phyloP scores from a whole-genome alignment of 2,329 filamentous ascomycete species.

The Colletotrichum caudatum region DNA sequence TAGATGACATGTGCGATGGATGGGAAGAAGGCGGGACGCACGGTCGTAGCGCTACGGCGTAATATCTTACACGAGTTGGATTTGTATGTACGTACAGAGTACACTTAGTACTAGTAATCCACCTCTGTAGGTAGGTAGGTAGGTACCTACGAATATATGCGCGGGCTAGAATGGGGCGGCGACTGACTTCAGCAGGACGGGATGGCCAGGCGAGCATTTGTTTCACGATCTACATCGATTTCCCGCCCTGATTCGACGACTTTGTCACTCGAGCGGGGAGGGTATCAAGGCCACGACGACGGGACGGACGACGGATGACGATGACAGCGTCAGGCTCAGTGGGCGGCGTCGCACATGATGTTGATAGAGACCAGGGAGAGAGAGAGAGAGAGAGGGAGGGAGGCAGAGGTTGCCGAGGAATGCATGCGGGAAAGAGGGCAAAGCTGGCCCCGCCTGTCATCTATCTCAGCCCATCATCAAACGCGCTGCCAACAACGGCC shows the following conservation, averaged over 20 bases:
- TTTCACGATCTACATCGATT: constrained; percentile 36
- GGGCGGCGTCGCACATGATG: too few relatives aligned
- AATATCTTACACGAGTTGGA: neutral
- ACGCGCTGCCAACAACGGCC: constrained; percentile 10
- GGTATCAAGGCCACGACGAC: neutral
- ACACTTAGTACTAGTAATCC: too few relatives aligned
- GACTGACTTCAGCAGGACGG: constrained; percentile 3
- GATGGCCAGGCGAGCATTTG: constrained; percentile 16
- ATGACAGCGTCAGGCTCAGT: neutral
- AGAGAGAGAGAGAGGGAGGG: too few relatives aligned
- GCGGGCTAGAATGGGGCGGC: constrained; percentile 5
- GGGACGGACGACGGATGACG: neutral
- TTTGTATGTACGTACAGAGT: neutral
- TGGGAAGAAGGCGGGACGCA: neutral
- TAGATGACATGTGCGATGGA: constrained; percentile 28
- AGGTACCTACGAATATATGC: neutral
- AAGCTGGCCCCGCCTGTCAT: constrained; percentile 28
- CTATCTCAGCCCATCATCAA: constrained; percentile 40
- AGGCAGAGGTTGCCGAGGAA: constrained; percentile 12
- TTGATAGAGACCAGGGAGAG: neutral
- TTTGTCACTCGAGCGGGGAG: neutral
- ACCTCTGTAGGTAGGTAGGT: too few relatives aligned
- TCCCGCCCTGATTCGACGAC: constrained; percentile 3
- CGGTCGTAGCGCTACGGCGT: neutral
- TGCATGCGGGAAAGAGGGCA: constrained; percentile 11